These are phyloP conservation scores for Penicillium manginii DNA, from an alignment of 495 filamentous ascomycete species.

Conservation along the genomic window DNA sequence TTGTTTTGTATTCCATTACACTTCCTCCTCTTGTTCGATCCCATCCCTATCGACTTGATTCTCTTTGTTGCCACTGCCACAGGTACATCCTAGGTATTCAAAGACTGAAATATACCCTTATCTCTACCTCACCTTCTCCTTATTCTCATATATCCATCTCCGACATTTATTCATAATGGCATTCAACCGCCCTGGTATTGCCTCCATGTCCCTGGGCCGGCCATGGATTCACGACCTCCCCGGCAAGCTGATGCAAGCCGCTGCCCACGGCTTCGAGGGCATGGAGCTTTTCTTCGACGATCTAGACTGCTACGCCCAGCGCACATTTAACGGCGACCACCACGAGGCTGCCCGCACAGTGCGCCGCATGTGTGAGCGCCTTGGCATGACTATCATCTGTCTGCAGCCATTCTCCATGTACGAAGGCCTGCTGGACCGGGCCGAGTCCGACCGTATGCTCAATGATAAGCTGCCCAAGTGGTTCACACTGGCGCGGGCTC, in stretches of 20 bases:
- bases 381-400: conserved; percentile 65
- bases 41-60: neutral
- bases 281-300: conserved; percentile 86
- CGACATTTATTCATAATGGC: conserved; percentile 28
- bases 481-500: conserved; percentile 66
- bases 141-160: neutral
- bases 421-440: conserved; percentile 71
- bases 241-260: conserved; percentile 68
- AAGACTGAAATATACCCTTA: neutral
- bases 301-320: conserved; percentile 63
- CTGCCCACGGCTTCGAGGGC: conserved; percentile 65
- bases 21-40: neutral
- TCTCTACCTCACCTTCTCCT: neutral
- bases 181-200: conserved; percentile 55
- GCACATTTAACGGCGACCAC: conserved; percentile 56
- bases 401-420: conserved; percentile 82
- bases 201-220: conserved; percentile 75
- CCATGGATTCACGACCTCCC: conserved; percentile 65
- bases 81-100: too few relatives aligned
- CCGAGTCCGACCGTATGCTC: conserved; percentile 58
- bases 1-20: conserved; percentile 6
- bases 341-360: conserved; percentile 62
- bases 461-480: conserved; percentile 65
- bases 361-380: conserved; percentile 56
- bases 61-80: neutral